Conservation (phyloP, 2,329 filamentous ascomycete species). For the Colletotrichum gigasporum region DNA sequence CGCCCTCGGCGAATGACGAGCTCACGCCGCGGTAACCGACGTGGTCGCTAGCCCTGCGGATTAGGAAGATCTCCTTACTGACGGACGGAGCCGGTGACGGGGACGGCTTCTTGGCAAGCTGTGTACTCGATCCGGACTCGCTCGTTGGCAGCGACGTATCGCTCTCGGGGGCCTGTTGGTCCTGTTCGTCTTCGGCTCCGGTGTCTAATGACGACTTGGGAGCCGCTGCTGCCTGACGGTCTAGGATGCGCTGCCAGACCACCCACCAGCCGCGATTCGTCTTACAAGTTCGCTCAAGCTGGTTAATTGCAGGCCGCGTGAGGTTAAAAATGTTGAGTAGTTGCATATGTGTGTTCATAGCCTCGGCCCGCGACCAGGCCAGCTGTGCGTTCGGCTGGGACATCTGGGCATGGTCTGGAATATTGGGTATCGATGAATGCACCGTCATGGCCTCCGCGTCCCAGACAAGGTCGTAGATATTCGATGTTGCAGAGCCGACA, state of each 20-base stretch:
- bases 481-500: slow-evolving; percentile 43
- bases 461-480: slow-evolving; percentile 72
- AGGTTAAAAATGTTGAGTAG: slow-evolving; percentile 65
- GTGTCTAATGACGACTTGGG: not conserved
- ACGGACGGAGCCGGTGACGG: slow-evolving; percentile 32
- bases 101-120: not conserved
- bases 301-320: slow-evolving; percentile 52
- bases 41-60: slow-evolving; percentile 69
- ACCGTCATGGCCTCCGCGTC: slow-evolving; percentile 65
- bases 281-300: slow-evolving; percentile 71
- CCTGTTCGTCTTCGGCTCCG: not conserved
- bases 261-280: slow-evolving; percentile 76
- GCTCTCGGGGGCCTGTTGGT: not conserved
- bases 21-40: slow-evolving; percentile 47
- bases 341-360: slow-evolving; percentile 71
- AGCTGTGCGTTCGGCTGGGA: slow-evolving; percentile 12
- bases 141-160: slow-evolving; percentile 4
- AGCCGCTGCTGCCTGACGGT: slow-evolving; percentile 39
- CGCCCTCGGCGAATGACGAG: slow-evolving; percentile 45
- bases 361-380: slow-evolving; percentile 70
- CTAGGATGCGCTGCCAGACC: slow-evolving; percentile 69
- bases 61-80: slow-evolving; percentile 69
- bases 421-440: slow-evolving; percentile 73
- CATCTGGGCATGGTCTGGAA: slow-evolving; percentile 57
- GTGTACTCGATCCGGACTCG: slow-evolving; percentile 2